Evolutionary conservation across 2,329 filamentous ascomycete species (phyloP), one percentile per base, ranked within the genome.

Genomic region (Bipolaris victoriae): DNA sequence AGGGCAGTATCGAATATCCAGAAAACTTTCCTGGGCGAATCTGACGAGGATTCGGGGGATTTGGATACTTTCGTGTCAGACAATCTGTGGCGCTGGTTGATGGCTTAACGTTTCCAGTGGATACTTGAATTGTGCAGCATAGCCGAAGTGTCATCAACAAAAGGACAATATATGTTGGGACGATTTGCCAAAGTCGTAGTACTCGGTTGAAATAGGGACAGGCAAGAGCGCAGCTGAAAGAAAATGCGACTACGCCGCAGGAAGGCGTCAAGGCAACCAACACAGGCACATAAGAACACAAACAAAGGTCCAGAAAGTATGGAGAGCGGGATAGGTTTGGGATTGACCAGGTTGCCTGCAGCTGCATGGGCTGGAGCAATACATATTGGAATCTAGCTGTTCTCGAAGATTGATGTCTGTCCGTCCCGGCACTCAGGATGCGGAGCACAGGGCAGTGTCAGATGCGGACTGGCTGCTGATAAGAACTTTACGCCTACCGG

Each of bases 381-480:
- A 68, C 70, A 68, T 63, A 68, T 69, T 68, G 40, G 29, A 62
- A 55, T 41, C 55, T 65, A 66, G 36, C 55, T 65, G 65, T 67
- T 67, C 64, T 60, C 53, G 62, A 53, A 55, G 58, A 64, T 62
- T 66, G 69, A 64, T 64, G 64, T 55, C 58, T 62, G 66, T 62
- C 66, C 47, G 49, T 70, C 67, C 66, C 64, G 67, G 62, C 57
- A 55, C 55, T 60, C 54, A 63, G 63, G 55, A 63, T 66, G 64
- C 57, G 64, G 63, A 67, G 70, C 67, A 63, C 60, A 53, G 64
- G 61, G 39, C 66, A 65, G 62, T 61, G 55, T 60, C 64, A 63
- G 61, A 60, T 60, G 57, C 65, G 64, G 62, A 60, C 60, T 66
- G 56, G 63, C 49, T 58, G 48, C 65, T 67, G 72, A 75, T 76